These are phyloP conservation scores for Pyronema domesticum DNA, from an alignment of 495 filamentous ascomycete species.

Conservation along the genomic window DNA sequence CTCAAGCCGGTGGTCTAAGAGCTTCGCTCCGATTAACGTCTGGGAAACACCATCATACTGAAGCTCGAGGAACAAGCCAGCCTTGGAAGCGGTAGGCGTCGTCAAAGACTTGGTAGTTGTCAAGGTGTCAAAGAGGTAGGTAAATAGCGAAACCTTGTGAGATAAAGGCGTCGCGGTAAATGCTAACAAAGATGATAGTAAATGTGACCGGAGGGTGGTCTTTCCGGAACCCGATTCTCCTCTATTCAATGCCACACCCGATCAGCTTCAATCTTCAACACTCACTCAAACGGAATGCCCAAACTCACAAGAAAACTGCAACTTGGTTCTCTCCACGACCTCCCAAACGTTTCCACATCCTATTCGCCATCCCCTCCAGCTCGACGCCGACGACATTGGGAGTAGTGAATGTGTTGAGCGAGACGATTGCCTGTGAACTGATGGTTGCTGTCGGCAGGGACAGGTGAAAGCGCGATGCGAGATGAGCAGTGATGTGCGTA, in stretches of 20 bases:
- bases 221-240: constrained; percentile 94
- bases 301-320: constrained; percentile 69
- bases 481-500: constrained; percentile 84
- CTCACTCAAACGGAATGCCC: neutral
- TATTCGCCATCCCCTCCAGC: constrained; percentile 57
- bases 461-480: constrained; percentile 90
- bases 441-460: constrained; percentile 69
- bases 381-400: constrained; percentile 49
- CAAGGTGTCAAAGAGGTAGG: constrained; percentile 85
- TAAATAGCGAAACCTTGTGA: constrained; percentile 75
- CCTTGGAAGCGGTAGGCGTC: constrained; percentile 85
- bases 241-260: constrained; percentile 28
- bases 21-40: constrained; percentile 75
- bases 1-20: constrained; percentile 84
- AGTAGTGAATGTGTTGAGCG: constrained; percentile 80
- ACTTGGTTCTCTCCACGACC: constrained; percentile 84
- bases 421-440: constrained; percentile 76
- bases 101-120: constrained; percentile 96
- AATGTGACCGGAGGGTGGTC: constrained; percentile 76
- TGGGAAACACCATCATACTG: constrained; percentile 85
- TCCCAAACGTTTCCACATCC: constrained; percentile 72
- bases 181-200: constrained; percentile 64
- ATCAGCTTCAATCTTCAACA: neutral
- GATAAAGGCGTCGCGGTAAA: constrained; percentile 85
- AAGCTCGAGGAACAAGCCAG: constrained; percentile 83